These are phyloP conservation scores for Arthrobotrys sphaeroides DNA, from an alignment of 2,329 filamentous ascomycete genomes.

Conservation along the genomic window DNA sequence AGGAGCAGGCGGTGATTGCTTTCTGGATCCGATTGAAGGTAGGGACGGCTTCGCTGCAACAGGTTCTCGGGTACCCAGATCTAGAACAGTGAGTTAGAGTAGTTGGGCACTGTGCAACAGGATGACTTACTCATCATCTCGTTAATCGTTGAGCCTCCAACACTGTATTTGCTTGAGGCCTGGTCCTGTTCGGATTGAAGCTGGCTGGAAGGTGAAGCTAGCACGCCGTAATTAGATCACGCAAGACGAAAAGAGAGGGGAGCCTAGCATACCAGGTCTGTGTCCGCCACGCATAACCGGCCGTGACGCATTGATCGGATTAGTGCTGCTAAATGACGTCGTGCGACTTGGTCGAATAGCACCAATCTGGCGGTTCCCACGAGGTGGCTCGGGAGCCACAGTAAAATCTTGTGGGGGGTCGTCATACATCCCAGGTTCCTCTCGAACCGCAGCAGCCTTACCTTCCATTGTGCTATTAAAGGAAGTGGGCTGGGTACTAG, in stretches of 20 bases:
- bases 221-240: background rate
- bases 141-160: background rate
- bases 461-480: slow-evolving; percentile 40
- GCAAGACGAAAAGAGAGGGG: background rate
- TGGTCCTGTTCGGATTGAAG: slow-evolving; percentile 3
- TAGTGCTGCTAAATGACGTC: background rate
- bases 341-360: background rate
- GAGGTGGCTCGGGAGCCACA: background rate
- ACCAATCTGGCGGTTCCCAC: background rate
- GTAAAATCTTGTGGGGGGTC: background rate
- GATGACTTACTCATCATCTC: background rate
- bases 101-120: background rate
- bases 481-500: slow-evolving; percentile 27
- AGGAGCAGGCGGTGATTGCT: background rate
- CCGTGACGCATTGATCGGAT: background rate
- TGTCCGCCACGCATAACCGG: slow-evolving; percentile 4
- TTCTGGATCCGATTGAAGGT: background rate
- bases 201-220: slow-evolving; percentile 18
- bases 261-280: slow-evolving; percentile 2
- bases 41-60: background rate
- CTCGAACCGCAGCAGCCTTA: background rate
- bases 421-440: background rate
- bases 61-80: background rate
- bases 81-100: background rate
- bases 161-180: background rate